These are phyloP conservation scores for Durio zibethinus DNA, from an alignment of 345 rosid species.

Conservation along the genomic window DNA sequence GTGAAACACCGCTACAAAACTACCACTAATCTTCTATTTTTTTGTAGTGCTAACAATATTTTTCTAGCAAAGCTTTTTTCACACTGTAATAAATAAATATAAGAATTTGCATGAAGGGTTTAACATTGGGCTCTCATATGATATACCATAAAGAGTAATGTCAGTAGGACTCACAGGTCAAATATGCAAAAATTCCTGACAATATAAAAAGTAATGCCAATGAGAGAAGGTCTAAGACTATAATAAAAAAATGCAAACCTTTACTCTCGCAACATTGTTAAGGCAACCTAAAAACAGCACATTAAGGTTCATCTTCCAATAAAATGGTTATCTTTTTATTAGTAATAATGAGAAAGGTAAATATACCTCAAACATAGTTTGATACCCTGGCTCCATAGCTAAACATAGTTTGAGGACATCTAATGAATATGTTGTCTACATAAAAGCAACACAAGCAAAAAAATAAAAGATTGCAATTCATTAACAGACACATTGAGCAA, in stretches of 20 bases:
- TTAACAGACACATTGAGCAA: background rate
- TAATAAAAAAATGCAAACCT: conserved; percentile 80
- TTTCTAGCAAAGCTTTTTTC: no score
- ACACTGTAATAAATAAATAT: no score
- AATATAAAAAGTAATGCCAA: conserved; percentile 94
- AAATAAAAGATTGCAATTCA: background rate
- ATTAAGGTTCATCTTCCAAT: conserved; percentile 2
- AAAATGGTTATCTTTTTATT: conserved; percentile 15
- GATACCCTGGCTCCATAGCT: conserved; percentile 89
- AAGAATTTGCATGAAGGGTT: no score
- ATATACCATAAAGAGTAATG: background rate
- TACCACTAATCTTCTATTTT: no score
- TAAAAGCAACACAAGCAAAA: background rate
- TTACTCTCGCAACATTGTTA: conserved; percentile 92
- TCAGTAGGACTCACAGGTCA: conserved; percentile 65
- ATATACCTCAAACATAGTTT: conserved; percentile 82
- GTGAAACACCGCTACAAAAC: no score
- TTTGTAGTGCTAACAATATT: no score
- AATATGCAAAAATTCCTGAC: conserved; percentile 93
- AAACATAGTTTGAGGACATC: conserved; percentile 90
- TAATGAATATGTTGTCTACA: conserved; percentile 87
- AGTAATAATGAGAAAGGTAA: conserved; percentile 1
- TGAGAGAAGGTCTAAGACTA: conserved; percentile 93
- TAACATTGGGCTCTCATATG: no score
- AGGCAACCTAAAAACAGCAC: conserved; percentile 61